Conservation (phyloP, 2,329 filamentous ascomycete genomes). For the Colletotrichum brevisporum region DNA sequence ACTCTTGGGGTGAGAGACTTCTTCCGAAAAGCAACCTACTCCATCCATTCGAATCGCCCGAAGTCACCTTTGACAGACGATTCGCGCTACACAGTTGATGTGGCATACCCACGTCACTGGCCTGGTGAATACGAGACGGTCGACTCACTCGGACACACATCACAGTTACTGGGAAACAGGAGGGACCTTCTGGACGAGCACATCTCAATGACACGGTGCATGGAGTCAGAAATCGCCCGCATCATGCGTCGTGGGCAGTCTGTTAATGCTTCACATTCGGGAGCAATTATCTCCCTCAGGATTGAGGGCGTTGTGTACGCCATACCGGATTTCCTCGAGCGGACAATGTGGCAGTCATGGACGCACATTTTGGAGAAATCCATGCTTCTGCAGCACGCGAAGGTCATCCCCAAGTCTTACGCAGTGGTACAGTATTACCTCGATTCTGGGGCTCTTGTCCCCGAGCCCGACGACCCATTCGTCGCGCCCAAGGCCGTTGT, state of each 20-base stretch:
- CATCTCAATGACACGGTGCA: background rate
- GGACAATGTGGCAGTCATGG: background rate
- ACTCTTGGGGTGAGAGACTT: slow-evolving; percentile 1
- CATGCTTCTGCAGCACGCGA: slow-evolving; percentile 9
- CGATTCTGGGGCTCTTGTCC: background rate
- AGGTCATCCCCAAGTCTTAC: slow-evolving; percentile 6
- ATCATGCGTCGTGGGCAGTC: background rate
- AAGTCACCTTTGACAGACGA: background rate
- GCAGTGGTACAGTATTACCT: slow-evolving; percentile 14
- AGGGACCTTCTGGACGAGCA: background rate
- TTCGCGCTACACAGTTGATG: background rate
- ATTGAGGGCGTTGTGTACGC: slow-evolving; percentile 10
- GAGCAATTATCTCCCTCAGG: background rate
- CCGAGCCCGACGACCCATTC: background rate
- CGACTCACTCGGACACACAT: background rate
- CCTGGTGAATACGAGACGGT: background rate
- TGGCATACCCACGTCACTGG: background rate
- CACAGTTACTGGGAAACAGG: background rate
- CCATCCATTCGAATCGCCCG: background rate
- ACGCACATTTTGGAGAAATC: background rate
- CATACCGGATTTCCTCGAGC: slow-evolving; percentile 4
- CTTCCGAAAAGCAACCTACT: slow-evolving; percentile 1
- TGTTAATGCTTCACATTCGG: background rate
- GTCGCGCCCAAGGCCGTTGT: background rate
- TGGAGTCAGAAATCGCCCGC: background rate